A percentile compares a stretch with the other conserved stretches of the same genome.
These are phyloP conservation scores for Hypoxylon rubiginosum DNA, from an alignment of 2,329 filamentous ascomycete species.

Conservation along the genomic window DNA sequence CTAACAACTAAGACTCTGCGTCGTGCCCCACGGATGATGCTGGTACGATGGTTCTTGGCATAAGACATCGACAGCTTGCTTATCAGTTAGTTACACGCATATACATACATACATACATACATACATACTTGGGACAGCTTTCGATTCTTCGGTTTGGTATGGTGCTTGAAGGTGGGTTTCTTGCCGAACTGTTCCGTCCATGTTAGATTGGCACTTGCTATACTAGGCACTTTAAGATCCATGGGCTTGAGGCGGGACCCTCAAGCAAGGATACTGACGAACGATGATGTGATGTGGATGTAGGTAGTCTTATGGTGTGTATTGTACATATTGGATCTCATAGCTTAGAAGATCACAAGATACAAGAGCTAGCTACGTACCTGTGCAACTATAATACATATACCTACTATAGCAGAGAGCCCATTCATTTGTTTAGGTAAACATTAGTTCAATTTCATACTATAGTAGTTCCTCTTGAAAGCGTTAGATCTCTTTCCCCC, in stretches of 20 bases:
- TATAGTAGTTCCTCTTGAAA: neutral
- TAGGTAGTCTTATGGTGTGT: neutral
- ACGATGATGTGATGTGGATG: conserved; percentile 16
- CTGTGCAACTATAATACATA: conserved; percentile 23
- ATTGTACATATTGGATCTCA: conserved; percentile 13
- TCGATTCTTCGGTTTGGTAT: conserved; percentile 14
- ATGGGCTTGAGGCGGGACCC: neutral
- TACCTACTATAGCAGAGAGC: neutral
- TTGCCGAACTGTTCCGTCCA: conserved; percentile 28
- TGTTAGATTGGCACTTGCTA: conserved; percentile 11
- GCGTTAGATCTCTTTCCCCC: neutral
- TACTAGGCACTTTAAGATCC: conserved; percentile 7
- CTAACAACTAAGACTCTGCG: conserved; percentile 33
- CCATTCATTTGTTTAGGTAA: conserved; percentile 13
- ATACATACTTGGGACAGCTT: conserved; percentile 12
- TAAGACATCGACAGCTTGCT: conserved; percentile 35
- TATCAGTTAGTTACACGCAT: conserved; percentile 31
- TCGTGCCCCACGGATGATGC: conserved; percentile 44
- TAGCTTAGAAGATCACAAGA: conserved; percentile 16
- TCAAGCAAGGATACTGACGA: neutral
- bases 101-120: too few species aligned
- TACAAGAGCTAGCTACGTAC: conserved; percentile 13
- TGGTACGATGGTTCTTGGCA: conserved; percentile 38
- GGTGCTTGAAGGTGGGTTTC: conserved; percentile 11
- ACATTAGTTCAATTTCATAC: conserved; percentile 26